Base-by-base conservation (phyloP, 1,284 basidiomycete species). In the Ceratobasidium theobromae region DNA sequence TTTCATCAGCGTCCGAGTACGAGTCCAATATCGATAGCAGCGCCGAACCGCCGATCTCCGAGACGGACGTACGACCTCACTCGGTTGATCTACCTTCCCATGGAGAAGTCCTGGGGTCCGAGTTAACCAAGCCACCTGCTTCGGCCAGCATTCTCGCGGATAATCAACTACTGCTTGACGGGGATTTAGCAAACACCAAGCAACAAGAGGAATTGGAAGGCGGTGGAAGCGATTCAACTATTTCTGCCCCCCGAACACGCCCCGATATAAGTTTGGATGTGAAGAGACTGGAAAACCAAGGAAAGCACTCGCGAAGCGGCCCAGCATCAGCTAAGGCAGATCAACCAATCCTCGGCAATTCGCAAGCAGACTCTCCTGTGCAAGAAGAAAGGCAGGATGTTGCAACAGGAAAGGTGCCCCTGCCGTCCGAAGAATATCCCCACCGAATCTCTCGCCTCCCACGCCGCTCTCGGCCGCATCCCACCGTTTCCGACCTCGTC, bases 181-280 rank as follows among this genome's bases (percentile, higher is more conserved):
- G 25, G 16, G 35, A 14, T 16, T 21, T 51, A 41, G 48, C n/a
- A 8, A 48, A 51, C 18, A 33, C 5, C 6, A 33, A 41, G n/a
- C 27, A 52, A 32, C 49, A 51, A 5, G 30, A 16, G 8, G 58
- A 62, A 8, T 33, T 33, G 12, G 5, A 87, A 86, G 69, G 79
- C 81, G 2, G 46, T 3, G 93, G 93, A 48, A 94, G 89, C 73
- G 93, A 96, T 73, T 95, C 92, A 9, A 96, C 93, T 0, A 93
- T 95, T 65, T 91, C 88, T n/a, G 91, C 88, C 1, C 77, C 80
- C 25, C 80, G 80, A 68, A 62, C 58, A 35, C 58, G 79, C 3
- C 65, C 67, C 21, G 60, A 49, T 21, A 67, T 60, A 12, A 46
- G 51, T 16, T 14, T 43, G 30, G 41, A 40, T 35, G 27, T 21